Conservation (phyloP, 345 rosid species). For the Eucalyptus tenuipes region DNA sequence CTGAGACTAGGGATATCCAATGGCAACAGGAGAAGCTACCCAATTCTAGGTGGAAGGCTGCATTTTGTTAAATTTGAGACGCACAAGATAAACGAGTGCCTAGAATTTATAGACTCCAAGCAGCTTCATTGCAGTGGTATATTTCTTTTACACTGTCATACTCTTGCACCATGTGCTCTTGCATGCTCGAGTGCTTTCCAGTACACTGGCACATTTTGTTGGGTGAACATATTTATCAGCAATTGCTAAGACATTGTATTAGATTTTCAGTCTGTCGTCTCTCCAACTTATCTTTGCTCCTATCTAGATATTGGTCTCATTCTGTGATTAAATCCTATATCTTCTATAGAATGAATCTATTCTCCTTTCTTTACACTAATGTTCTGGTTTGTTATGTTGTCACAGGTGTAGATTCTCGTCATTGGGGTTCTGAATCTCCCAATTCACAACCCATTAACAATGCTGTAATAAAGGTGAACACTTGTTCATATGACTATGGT, state of each 20-base stretch:
- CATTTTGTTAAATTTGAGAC: constrained; percentile 97
- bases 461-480: constrained; percentile 48
- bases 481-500: background rate
- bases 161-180: background rate
- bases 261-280: background rate
- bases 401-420: constrained; percentile 33
- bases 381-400: background rate
- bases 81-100: constrained; percentile 73
- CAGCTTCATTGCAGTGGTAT: constrained; percentile 83
- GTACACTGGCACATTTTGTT: background rate
- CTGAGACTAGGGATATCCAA: constrained; percentile 69
- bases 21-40: constrained; percentile 81
- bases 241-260: background rate
- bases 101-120: constrained; percentile 90
- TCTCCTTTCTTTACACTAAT: background rate
- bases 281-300: background rate
- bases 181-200: background rate
- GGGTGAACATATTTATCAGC: background rate
- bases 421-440: constrained; percentile 33
- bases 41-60: constrained; percentile 96
- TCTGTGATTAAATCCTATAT: background rate
- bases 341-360: background rate
- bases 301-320: background rate
- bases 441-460: constrained; percentile 11
- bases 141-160: background rate